Evolutionary conservation across 1,284 basidiomycete genomes (phyloP), one percentile per base, ranked within the genome.

Genomic region (Xerocomus cyaneibrunnescens): DNA sequence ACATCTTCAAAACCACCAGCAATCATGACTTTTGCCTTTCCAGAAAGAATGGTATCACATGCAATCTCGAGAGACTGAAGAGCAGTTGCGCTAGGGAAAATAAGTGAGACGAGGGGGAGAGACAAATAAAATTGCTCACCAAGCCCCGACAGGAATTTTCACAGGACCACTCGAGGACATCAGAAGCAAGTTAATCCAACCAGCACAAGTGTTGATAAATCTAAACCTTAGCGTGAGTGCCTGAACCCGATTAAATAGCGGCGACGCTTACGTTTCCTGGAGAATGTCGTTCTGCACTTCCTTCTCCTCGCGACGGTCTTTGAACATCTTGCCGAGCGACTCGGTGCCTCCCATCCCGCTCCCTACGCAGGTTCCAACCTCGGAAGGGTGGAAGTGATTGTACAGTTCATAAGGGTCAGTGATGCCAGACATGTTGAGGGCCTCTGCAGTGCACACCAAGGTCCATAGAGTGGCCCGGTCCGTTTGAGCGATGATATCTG

Each of bases 1-100:
- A 98, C 84, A 72, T 99, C 97, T 67, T 99, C 97, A 75, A 94
- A 98, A 53, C 96, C 97, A 74, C 97, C 97, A 38, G 96, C 91
- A 57, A 99, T 87, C 97, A 99, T 99, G 68, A 99, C 86, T 77
- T 98, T 98, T 44, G 96, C 96, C 73, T 99, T 99, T 62, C 95
- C 92, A 5, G 89, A 89, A 37, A 97, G 73, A 57, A 99, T 89
- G 1, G 92, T 92, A 67, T 99, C 97, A 64, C 90, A 89, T n/a
- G 94, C 96, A 60, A 99, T 98, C 72, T 98, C 96, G 44, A 99
- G 77, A 8, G 96, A 99, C 74, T 99, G 97, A 31, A 99, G 80
- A 21, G 95, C 96, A 12, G 96, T 99, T 22, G 97, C 97, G 66
- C 89, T 92, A 50, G 10, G 37, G 36, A 39, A n/a, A 21, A 48